A percentile compares a stretch with the other conserved stretches of the same genome.
Conservation (phyloP, 257 asterid genomes). For the Plantago major region DNA sequence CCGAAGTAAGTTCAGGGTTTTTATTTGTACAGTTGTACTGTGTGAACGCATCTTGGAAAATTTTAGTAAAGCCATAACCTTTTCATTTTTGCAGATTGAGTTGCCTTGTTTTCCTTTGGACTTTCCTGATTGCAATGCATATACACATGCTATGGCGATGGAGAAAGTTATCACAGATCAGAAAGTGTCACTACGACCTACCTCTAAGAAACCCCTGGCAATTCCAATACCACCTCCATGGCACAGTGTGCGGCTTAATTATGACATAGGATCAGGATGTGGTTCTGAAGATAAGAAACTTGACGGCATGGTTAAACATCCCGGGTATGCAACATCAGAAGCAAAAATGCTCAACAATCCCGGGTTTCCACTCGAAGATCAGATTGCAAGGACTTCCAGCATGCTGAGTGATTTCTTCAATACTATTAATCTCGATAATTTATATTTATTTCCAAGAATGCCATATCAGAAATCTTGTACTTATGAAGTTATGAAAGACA, state of each 20-base stretch:
- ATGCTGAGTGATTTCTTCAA: conserved; percentile 38
- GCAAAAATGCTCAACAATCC: conserved; percentile 14
- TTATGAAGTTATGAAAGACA: conserved; percentile 41
- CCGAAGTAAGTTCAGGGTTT: conserved; percentile 48
- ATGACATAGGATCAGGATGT: conserved; percentile 19
- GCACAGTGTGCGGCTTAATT: conserved; percentile 42
- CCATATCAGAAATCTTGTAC: conserved; percentile 37
- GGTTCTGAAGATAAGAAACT: conserved; percentile 14
- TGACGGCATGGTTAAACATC: conserved; percentile 18
- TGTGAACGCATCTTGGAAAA: neutral
- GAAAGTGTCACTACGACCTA: conserved; percentile 42
- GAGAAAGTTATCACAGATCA: conserved; percentile 40
- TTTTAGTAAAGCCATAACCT: neutral
- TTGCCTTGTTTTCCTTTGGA: conserved; percentile 72
- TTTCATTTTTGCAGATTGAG: conserved; percentile 52
- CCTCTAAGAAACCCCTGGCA: conserved; percentile 38
- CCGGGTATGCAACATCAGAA: conserved; percentile 16
- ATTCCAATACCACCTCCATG: conserved; percentile 71
- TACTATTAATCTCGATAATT: conserved; percentile 23
- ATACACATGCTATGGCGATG: conserved; percentile 43
- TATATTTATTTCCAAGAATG: conserved; percentile 51
- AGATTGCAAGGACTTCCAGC: conserved; percentile 62
- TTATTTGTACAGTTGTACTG: neutral
- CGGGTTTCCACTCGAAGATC: conserved; percentile 39
- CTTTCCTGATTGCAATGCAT: conserved; percentile 78